Base-by-base conservation (phyloP, 1,139 yeast species). In the Saccharomyces pastorianus region DNA sequence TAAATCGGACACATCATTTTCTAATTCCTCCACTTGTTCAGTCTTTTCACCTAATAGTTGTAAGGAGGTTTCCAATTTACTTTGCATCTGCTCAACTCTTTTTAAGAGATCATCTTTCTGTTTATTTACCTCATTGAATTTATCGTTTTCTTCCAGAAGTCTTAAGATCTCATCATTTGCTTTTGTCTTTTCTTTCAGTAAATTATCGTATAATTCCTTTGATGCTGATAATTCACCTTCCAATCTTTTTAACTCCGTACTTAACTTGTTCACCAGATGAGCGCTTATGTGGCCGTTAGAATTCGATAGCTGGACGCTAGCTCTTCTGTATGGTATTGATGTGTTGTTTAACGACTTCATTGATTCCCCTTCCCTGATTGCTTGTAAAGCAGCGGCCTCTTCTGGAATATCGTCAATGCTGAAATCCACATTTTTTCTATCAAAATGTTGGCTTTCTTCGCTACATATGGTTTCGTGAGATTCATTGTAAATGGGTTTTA, bases 11-110 rank as follows among this genome's bases (percentile, higher is more conserved):
- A 95, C 93, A 66, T 93, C 99, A 4, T 96, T 96, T 60, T 78
- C 77, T 52, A 95, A 75, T 70, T 93, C 99, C 55, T 84, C 88
- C 6, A 88, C 93, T 59, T 77, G 79, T 68, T 95, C 99, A 13
- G 90, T 80, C 67, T 91, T 90, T 64, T 91, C 97, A 5, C 97
- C 97, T 20, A 91, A 76, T 59, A 89, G 71, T 62, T 85, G 88
- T 57, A 91, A 72, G 57, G 93, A 81, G 3, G 84, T 78, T 54
- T 82, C 84, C 56, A 79, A 74, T 29, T 78, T 75, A 4, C 63
- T 63, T n/a, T 73, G 67, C 52, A 81, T 70, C 3, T 67, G 70
- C 1, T 65, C 71, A 6, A 81, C 66, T 51, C 78, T 74, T 2
- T 56, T 56, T 49, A 75, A 70, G 31, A 82, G 68, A 9, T 61